Conservation (phyloP, 345 rosid genomes). For the Brassica juncea region DNA sequence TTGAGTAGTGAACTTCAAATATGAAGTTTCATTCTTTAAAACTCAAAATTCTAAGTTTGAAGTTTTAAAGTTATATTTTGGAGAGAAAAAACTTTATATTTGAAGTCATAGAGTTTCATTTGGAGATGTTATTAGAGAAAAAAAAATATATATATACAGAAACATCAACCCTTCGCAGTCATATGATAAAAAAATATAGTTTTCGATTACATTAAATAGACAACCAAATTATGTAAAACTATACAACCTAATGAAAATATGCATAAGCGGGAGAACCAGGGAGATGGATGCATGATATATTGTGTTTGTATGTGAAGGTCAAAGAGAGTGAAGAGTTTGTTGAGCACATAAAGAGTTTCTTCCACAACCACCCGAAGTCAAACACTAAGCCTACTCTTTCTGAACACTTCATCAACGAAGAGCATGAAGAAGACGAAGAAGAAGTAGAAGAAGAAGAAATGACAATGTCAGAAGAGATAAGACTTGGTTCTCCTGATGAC, state of each 20-base stretch:
- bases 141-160: not conserved
- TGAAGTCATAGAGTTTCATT: no score
- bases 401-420: constrained; percentile 74
- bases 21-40: no score
- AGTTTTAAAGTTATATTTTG: no score
- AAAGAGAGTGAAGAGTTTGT: constrained; percentile 59
- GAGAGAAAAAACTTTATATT: no score
- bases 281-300: not conserved
- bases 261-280: not conserved
- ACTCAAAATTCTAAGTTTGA: no score
- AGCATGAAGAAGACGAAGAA: constrained; percentile 45
- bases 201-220: not conserved
- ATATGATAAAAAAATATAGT: not conserved
- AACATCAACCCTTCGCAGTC: not conserved
- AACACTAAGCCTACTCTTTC: constrained; percentile 76
- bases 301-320: constrained; percentile 44
- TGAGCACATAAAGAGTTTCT: constrained; percentile 62
- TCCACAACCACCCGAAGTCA: constrained; percentile 47
- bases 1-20: no score
- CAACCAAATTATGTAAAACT: not conserved
- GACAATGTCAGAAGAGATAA: constrained; percentile 75
- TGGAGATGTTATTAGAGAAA: no score
- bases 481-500: constrained; percentile 75
- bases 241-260: not conserved
- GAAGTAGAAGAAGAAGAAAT: constrained; percentile 50